These are phyloP conservation scores for Gonapodya prolifera DNA, from an alignment of 192 early-diverging fungal species.

Conservation along the genomic window DNA sequence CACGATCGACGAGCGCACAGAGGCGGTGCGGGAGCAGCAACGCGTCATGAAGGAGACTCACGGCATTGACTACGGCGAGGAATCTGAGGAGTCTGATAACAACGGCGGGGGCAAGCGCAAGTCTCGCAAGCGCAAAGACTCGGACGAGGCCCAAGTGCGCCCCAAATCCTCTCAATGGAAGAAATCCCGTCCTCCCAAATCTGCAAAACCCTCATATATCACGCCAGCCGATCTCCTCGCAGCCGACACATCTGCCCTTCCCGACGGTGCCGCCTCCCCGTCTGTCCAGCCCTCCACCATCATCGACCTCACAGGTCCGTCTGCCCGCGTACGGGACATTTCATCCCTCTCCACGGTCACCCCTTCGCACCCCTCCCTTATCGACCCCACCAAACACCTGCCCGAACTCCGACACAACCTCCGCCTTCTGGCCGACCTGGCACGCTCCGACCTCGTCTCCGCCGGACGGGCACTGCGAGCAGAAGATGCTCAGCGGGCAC, in stretches of 20 bases:
- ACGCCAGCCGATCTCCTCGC: constrained; percentile 59
- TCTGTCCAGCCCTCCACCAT: constrained; percentile 47
- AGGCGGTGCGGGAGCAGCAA: constrained; percentile 40
- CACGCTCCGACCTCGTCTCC: constrained; percentile 53
- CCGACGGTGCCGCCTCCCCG: not conserved
- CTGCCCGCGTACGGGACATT: constrained; percentile 25
- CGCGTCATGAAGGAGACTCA: constrained; percentile 9
- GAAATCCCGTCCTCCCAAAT: constrained; percentile 26
- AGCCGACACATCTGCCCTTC: constrained; percentile 17
- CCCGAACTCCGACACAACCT: constrained; percentile 71
- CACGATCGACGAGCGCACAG: constrained; percentile 65
- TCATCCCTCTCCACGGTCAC: constrained; percentile 29
- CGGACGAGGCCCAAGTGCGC: constrained; percentile 11
- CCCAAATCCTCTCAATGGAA: constrained; percentile 24
- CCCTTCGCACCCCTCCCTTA: constrained; percentile 26
- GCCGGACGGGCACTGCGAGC: constrained; percentile 38
- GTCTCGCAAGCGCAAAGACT: constrained; percentile 17
- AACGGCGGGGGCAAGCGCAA: constrained; percentile 8
- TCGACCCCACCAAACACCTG: constrained; percentile 39
- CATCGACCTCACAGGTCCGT: constrained; percentile 71
- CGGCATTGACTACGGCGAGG: not conserved
- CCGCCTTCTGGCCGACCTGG: constrained; percentile 55
- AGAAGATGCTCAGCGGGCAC: constrained; percentile 20
- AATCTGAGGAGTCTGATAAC: constrained; percentile 13
- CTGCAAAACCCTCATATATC: constrained; percentile 47